These are phyloP conservation scores for Tetraselmis chui DNA, from an alignment of 139 green algal species.

Conservation along the genomic window DNA sequence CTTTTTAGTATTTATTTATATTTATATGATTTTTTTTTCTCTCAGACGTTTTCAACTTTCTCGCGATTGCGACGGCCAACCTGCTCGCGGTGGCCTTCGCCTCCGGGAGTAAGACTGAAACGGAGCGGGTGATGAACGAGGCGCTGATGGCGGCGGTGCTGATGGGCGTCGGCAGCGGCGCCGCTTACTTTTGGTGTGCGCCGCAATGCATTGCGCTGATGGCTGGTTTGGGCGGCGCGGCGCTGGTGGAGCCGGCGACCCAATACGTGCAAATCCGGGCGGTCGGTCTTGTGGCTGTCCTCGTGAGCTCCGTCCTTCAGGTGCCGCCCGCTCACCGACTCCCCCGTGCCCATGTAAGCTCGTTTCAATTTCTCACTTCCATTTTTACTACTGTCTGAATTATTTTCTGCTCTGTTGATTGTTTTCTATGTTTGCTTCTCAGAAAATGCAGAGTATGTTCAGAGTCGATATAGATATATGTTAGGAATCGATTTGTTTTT, in stretches of 20 bases:
- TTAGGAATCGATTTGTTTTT: too few species aligned
- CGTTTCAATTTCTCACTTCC: too few species aligned
- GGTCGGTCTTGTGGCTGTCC: slow-evolving; percentile 2
- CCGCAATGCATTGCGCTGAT: neutral
- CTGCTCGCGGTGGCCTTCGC: slow-evolving; percentile 21
- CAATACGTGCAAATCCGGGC: slow-evolving; percentile 15
- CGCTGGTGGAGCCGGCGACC: slow-evolving; percentile 9
- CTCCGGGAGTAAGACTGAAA: neutral
- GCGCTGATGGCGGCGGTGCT: slow-evolving; percentile 7
- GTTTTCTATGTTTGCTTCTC: too few species aligned
- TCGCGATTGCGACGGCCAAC: slow-evolving; percentile 22
- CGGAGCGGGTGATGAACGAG: slow-evolving; percentile 11
- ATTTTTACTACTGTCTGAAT: too few species aligned
- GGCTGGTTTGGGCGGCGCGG: neutral
- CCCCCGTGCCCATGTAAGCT: too few species aligned
- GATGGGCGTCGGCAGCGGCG: neutral
- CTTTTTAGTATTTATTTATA: too few species aligned
- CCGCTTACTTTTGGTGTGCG: neutral
- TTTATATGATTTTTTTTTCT: too few species aligned
- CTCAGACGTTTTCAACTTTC: slow-evolving; percentile 23
- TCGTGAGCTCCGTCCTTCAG: neutral
- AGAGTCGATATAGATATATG: too few species aligned
- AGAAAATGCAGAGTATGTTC: too few species aligned
- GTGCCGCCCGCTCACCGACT: too few species aligned
- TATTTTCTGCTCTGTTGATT: too few species aligned